Conservation (phyloP, 768 basidiomycete genomes). For the Suillus fuscotomentosus region DNA sequence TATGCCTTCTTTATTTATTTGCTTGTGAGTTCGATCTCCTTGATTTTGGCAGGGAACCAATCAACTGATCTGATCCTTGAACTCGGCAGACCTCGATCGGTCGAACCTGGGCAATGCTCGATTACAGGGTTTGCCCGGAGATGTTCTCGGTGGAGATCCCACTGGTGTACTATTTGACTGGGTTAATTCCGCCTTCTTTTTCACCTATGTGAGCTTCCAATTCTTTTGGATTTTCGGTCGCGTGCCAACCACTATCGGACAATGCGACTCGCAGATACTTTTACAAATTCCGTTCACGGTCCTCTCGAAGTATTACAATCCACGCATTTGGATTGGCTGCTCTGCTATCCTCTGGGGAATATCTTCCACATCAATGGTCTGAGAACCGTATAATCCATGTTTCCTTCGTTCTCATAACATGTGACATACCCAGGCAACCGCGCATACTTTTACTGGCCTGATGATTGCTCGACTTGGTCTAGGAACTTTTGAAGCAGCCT, state of each 20-base stretch:
- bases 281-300: slow-evolving; percentile 70
- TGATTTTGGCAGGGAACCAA: not conserved
- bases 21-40: slow-evolving; percentile 53
- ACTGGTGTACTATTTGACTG: slow-evolving; percentile 73
- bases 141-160: slow-evolving; percentile 65
- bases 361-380: slow-evolving; percentile 70
- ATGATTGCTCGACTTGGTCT: slow-evolving; percentile 30
- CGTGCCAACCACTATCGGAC: not conserved
- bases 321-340: slow-evolving; percentile 68
- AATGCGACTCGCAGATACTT: slow-evolving; percentile 47
- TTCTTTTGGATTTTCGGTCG: not conserved
- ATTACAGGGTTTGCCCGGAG: slow-evolving; percentile 65
- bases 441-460: slow-evolving; percentile 26
- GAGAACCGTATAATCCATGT: slow-evolving; percentile 3
- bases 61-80: not conserved
- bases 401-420: not conserved
- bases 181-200: slow-evolving; percentile 76
- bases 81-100: slow-evolving; percentile 55
- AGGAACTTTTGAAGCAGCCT: slow-evolving; percentile 35
- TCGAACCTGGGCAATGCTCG: slow-evolving; percentile 81
- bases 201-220: slow-evolving; percentile 60
- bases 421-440: slow-evolving; percentile 19
- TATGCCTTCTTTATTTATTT: slow-evolving; percentile 73
- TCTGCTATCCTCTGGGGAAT: slow-evolving; percentile 73
- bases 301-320: slow-evolving; percentile 63